These are phyloP conservation scores for Syzygium aqueum DNA, from an alignment of 345 rosid genomes.

Conservation along the genomic window DNA sequence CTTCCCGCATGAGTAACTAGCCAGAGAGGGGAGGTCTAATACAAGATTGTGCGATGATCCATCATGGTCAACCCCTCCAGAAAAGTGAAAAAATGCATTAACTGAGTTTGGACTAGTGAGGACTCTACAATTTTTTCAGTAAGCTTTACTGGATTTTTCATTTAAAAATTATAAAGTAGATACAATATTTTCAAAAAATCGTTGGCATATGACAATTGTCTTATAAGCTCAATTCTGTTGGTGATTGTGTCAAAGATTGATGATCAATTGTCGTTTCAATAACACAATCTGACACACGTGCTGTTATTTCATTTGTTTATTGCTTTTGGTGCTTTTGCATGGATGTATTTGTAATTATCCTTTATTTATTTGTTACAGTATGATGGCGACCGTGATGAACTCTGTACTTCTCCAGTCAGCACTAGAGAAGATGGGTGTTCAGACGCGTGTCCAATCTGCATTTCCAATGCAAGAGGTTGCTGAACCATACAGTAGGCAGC, in stretches of 20 bases:
- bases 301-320: background rate
- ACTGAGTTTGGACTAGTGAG: background rate
- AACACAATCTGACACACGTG: background rate
- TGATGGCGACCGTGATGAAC: slow-evolving; percentile 96
- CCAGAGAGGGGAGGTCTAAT: background rate
- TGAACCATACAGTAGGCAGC: slow-evolving; percentile 75
- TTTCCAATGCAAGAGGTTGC: slow-evolving; percentile 63
- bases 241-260: background rate
- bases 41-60: background rate
- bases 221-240: background rate
- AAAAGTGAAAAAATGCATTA: background rate
- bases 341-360: background rate
- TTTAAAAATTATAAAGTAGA: background rate
- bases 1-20: background rate
- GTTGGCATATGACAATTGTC: background rate
- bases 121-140: background rate
- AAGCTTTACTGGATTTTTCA: background rate
- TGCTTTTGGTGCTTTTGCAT: background rate
- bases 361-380: slow-evolving; percentile 28
- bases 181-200: background rate
- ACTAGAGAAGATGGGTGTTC: slow-evolving; percentile 69
- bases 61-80: background rate
- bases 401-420: slow-evolving; percentile 78
- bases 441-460: slow-evolving; percentile 70
- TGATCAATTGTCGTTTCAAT: background rate